These are phyloP conservation scores for Coniophora puteana DNA, from an alignment of 1,284 basidiomycete genomes.

Conservation along the genomic window DNA sequence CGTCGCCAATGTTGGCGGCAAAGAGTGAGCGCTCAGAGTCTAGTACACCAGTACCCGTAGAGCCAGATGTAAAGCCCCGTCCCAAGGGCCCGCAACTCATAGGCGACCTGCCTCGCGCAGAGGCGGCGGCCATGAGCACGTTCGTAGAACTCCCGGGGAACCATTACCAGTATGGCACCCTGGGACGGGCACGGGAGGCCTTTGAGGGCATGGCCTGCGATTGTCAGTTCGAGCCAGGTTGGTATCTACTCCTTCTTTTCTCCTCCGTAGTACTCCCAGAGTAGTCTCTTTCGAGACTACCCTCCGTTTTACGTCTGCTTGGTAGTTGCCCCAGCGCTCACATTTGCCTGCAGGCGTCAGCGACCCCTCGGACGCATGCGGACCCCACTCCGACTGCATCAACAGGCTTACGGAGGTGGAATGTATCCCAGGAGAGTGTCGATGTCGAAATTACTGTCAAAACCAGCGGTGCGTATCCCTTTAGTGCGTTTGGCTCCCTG, in stretches of 20 bases:
- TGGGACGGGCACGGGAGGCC: slow-evolving; percentile 85
- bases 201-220: slow-evolving; percentile 94
- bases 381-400: slow-evolving; percentile 91
- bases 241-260: slow-evolving; percentile 30
- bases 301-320: slow-evolving; percentile 9
- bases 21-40: slow-evolving; percentile 27
- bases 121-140: slow-evolving; percentile 67
- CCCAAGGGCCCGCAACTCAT: slow-evolving; percentile 61
- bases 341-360: slow-evolving; percentile 46
- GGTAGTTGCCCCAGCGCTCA: slow-evolving; percentile 12
- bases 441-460: slow-evolving; percentile 78
- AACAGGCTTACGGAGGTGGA: slow-evolving; percentile 97
- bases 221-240: slow-evolving; percentile 80
- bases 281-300: slow-evolving; percentile 22
- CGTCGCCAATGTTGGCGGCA: slow-evolving; percentile 25
- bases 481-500: slow-evolving; percentile 7
- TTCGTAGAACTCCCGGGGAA: slow-evolving; percentile 79
- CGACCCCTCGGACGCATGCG: slow-evolving; percentile 70
- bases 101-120: slow-evolving; percentile 72
- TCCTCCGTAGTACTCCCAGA: slow-evolving; percentile 20
- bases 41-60: slow-evolving; percentile 22
- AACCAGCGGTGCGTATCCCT: slow-evolving; percentile 82
- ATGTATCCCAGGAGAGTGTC: slow-evolving; percentile 86
- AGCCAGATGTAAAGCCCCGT: slow-evolving; percentile 27
- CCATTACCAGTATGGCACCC: slow-evolving; percentile 83